A percentile compares a stretch with the other conserved stretches of the same genome.
These are phyloP conservation scores for Mortierella sp. DNA, from an alignment of 371 early-diverging fungal genomes.

Conservation along the genomic window DNA sequence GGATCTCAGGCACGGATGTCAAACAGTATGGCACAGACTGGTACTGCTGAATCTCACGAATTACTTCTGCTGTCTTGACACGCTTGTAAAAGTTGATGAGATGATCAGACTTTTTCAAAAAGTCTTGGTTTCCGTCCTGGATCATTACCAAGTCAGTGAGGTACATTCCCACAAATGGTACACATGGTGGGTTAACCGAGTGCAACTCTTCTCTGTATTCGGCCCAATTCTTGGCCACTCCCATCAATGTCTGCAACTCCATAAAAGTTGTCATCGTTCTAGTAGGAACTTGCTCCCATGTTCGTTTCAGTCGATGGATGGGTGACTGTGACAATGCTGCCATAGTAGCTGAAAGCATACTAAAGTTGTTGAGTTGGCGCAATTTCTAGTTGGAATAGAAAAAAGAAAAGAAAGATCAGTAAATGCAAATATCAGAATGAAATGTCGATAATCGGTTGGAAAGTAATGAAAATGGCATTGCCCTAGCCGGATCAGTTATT, in stretches of 20 bases:
- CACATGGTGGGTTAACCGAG: constrained; percentile 88
- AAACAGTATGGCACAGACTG: constrained; percentile 86
- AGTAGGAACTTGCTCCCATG: constrained; percentile 77
- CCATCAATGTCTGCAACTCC: constrained; percentile 80
- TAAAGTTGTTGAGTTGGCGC: constrained; percentile 89
- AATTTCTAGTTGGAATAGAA: constrained; percentile 59
- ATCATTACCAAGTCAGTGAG: constrained; percentile 95
- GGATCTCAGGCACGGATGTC: constrained; percentile 84
- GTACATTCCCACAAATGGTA: constrained; percentile 88
- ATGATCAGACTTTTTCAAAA: constrained; percentile 63
- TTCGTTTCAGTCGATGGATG: constrained; percentile 89
- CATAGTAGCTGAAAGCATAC: constrained; percentile 90
- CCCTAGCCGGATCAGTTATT: too few relatives aligned
- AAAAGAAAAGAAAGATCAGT: too few relatives aligned
- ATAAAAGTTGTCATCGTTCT: constrained; percentile 64
- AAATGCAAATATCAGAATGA: too few relatives aligned
- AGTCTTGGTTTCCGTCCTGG: constrained; percentile 88
- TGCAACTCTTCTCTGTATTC: constrained; percentile 88
- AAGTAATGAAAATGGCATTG: too few relatives aligned
- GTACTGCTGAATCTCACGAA: constrained; percentile 92
- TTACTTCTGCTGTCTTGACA: constrained; percentile 87
- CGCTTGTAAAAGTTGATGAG: constrained; percentile 94
- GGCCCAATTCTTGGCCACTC: constrained; percentile 85
- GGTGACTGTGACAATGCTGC: constrained; percentile 92
- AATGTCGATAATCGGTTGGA: too few relatives aligned